phyloP scores from a whole-genome alignment of 306 rosid species.

The Citrullus amarus region DNA sequence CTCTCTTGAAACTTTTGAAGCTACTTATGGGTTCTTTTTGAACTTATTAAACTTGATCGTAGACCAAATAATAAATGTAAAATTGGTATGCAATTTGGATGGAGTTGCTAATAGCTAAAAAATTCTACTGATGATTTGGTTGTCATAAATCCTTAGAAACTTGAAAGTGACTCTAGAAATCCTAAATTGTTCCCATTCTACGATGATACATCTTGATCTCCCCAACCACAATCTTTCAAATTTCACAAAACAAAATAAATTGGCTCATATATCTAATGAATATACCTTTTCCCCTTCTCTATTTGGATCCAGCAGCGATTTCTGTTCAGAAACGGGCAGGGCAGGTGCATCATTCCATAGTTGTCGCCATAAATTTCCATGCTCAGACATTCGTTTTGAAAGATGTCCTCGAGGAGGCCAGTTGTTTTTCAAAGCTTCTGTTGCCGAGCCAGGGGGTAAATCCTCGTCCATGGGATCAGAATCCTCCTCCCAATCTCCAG shows the following conservation, averaged over 20 bases:
- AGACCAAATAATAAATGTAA: not conserved
- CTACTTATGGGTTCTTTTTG: not conserved
- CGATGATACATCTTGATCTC: not conserved
- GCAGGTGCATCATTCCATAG: slow-evolving; percentile 69
- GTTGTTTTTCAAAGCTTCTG: slow-evolving; percentile 24
- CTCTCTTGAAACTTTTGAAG: not conserved
- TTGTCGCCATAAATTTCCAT: slow-evolving; percentile 82
- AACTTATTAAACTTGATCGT: not conserved
- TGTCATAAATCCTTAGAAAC: not conserved
- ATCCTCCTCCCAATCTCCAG: slow-evolving; percentile 82
- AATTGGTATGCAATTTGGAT: not conserved
- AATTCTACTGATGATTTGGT: not conserved
- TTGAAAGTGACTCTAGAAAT: not conserved
- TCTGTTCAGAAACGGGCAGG: slow-evolving; percentile 77
- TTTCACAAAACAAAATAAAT: not conserved
- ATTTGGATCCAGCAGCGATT: slow-evolving; percentile 79
- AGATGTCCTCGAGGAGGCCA: slow-evolving; percentile 84
- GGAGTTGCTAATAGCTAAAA: not conserved
- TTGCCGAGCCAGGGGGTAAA: slow-evolving; percentile 25
- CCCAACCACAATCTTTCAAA: not conserved
- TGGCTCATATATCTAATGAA: not conserved
- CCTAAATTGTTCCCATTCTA: not conserved
- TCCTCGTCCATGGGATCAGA: slow-evolving; percentile 19
- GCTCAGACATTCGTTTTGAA: slow-evolving; percentile 93
- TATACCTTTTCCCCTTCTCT: slow-evolving; percentile 95